phyloP scores from a whole-genome alignment of 2,329 filamentous ascomycete species.

The Fusarium brevicatenulatum region DNA sequence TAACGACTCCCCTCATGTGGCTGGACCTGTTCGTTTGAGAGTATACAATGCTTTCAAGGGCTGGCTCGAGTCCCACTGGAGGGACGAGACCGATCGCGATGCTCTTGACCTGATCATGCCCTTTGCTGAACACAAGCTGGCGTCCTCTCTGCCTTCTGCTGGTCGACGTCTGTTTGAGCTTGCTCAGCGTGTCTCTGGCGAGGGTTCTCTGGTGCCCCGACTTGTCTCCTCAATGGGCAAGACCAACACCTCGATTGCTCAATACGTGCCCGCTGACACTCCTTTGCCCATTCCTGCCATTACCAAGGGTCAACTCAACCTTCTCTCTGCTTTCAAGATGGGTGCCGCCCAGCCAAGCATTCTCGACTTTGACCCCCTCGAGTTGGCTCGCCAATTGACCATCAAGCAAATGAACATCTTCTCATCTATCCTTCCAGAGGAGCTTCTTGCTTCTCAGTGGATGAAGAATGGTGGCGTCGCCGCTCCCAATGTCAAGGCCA shows the following conservation, averaged over 20 bases:
- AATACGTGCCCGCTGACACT: constrained; percentile 76
- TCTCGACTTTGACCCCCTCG: constrained; percentile 89
- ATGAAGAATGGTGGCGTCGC: constrained; percentile 84
- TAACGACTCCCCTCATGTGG: constrained; percentile 76
- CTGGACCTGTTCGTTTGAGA: constrained; percentile 83
- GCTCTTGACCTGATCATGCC: constrained; percentile 79
- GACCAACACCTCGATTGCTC: constrained; percentile 78
- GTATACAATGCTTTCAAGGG: constrained; percentile 98
- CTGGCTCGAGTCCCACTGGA: constrained; percentile 97
- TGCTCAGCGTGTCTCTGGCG: constrained; percentile 78
- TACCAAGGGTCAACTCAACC: constrained; percentile 78
- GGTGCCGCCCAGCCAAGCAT: constrained; percentile 78
- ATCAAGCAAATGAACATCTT: constrained; percentile 92
- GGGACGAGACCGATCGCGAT: constrained; percentile 79
- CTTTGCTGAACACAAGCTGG: constrained; percentile 81
- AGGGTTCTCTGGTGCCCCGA: constrained; percentile 82
- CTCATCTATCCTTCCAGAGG: constrained; percentile 90
- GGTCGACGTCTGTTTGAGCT: constrained; percentile 84
- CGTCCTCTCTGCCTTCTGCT: constrained; percentile 75
- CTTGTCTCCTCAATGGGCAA: constrained; percentile 89
- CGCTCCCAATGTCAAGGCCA: constrained; percentile 90
- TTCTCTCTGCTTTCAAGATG: constrained; percentile 78
- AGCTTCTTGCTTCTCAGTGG: constrained; percentile 92
- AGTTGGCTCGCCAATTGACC: constrained; percentile 91
- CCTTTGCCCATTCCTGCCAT: constrained; percentile 76